Percentiles rank a stretch among this genome's conserved stretches.
phyloP scores from a whole-genome alignment of 352 stramenopile genomes.

The Phytophthora boehmeriae region DNA sequence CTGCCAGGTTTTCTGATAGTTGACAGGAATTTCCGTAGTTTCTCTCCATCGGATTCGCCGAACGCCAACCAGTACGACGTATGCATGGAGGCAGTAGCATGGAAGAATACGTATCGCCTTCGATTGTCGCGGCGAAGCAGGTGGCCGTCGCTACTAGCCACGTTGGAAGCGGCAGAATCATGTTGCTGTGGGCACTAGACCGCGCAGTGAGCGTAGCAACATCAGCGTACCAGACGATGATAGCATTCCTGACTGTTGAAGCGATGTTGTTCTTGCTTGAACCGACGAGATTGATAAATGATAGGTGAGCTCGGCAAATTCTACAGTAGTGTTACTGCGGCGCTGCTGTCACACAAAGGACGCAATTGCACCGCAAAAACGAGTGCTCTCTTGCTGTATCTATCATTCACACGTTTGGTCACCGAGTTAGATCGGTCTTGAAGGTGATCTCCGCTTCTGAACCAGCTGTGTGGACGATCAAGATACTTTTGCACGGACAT shows the following conservation, averaged over 20 bases:
- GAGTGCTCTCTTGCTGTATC: not conserved
- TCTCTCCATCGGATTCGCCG: conserved; percentile 5
- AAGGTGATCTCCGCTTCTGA: not conserved
- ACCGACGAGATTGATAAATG: conserved; percentile 15
- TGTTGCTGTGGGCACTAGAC: conserved; percentile 31
- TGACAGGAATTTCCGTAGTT: conserved; percentile 7
- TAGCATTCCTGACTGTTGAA: conserved; percentile 17
- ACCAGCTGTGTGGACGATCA: conserved; percentile 4
- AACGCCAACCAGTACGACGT: conserved; percentile 39
- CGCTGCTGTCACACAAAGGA: not conserved
- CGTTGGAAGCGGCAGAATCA: conserved; percentile 33
- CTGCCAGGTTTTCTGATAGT: conserved; percentile 5
- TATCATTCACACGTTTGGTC: not conserved
- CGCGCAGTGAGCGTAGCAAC: not conserved
- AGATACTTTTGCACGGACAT: no score
- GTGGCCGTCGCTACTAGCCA: conserved; percentile 32
- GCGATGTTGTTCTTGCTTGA: not conserved
- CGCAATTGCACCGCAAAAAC: not conserved
- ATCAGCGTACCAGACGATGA: conserved; percentile 9
- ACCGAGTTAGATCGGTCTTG: conserved; percentile 7
- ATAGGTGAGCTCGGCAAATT: not conserved
- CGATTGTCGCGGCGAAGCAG: conserved; percentile 37
- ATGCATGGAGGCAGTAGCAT: conserved; percentile 43
- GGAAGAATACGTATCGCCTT: conserved; percentile 34
- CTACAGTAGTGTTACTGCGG: no score